Evolutionary conservation across 108 stramenopile genomes (phyloP).

Genomic region (Heterococcus sp.): DNA sequence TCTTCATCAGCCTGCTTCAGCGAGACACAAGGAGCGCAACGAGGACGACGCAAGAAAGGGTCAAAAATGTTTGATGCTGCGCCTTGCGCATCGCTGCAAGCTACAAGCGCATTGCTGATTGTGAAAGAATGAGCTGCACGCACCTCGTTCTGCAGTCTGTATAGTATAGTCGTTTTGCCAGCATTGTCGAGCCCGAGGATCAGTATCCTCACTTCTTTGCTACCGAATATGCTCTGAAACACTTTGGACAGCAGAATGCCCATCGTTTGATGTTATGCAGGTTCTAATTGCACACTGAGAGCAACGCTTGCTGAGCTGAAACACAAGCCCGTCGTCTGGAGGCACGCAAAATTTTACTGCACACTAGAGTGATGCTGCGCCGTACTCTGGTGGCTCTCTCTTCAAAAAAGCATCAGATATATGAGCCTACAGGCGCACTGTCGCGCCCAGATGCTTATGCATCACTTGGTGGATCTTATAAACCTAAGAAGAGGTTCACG

Average conservation of each 20-base stretch:
- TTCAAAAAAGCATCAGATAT: neutral
- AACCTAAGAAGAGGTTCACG: neutral
- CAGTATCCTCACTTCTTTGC: constrained; percentile 94
- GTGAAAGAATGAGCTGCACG: neutral
- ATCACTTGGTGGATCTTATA: no score
- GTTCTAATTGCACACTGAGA: neutral
- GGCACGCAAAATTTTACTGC: neutral
- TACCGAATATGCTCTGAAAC: constrained; percentile 91
- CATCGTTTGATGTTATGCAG: constrained; percentile 58
- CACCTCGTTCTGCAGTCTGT: constrained; percentile 50
- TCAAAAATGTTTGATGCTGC: neutral
- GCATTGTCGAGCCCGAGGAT: constrained; percentile 98
- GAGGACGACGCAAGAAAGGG: neutral
- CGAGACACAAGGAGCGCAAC: neutral
- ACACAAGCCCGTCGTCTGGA: neutral
- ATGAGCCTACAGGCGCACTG: neutral
- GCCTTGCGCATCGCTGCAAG: neutral
- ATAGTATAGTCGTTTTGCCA: constrained; percentile 97
- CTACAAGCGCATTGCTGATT: neutral
- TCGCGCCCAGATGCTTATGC: neutral
- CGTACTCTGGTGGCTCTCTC: neutral
- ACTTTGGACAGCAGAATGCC: constrained; percentile 86
- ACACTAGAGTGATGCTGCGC: neutral
- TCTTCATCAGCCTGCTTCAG: constrained; percentile 67
- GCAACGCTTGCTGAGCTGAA: neutral